Evolutionary conservation across 306 rosid species (phyloP).

Genomic region (Hippophae tibetana): DNA sequence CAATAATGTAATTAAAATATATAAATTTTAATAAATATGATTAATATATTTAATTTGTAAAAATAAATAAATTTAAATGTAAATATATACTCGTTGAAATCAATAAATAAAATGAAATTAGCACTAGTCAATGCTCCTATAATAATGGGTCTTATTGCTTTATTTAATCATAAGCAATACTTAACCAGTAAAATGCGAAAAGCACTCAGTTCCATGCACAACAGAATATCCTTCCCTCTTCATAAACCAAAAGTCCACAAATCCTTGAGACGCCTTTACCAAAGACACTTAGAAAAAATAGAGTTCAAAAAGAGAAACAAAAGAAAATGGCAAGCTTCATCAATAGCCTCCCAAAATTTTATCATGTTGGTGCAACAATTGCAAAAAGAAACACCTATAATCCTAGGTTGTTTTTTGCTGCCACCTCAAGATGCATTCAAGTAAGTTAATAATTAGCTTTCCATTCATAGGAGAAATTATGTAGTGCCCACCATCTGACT

Average conservation of each 20-base stretch:
- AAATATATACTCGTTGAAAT: too few species aligned
- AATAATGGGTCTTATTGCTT: constrained; percentile 33
- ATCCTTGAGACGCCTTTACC: not conserved
- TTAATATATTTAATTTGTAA: too few species aligned
- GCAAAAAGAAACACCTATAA: constrained; percentile 34
- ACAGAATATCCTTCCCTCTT: not conserved
- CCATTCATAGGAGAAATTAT: not conserved
- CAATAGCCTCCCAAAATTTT: constrained; percentile 34
- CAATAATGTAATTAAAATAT: too few species aligned
- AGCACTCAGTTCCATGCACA: constrained; percentile 21
- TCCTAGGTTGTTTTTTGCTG: constrained; percentile 27
- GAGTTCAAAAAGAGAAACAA: not conserved
- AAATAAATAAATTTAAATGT: too few species aligned
- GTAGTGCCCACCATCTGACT: too few species aligned
- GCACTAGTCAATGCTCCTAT: constrained; percentile 6
- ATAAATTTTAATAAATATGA: too few species aligned
- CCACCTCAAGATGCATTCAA: constrained; percentile 40
- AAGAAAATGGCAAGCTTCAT: constrained; percentile 38
- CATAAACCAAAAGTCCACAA: constrained; percentile 12
- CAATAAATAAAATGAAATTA: not conserved
- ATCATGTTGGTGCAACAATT: constrained; percentile 33
- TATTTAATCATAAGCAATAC: not conserved
- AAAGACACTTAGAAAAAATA: not conserved
- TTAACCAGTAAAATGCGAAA: constrained; percentile 22
- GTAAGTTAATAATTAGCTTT: constrained; percentile 31